Conservation (phyloP, 1,284 basidiomycete genomes). For the Papiliotrema laurentii region DNA sequence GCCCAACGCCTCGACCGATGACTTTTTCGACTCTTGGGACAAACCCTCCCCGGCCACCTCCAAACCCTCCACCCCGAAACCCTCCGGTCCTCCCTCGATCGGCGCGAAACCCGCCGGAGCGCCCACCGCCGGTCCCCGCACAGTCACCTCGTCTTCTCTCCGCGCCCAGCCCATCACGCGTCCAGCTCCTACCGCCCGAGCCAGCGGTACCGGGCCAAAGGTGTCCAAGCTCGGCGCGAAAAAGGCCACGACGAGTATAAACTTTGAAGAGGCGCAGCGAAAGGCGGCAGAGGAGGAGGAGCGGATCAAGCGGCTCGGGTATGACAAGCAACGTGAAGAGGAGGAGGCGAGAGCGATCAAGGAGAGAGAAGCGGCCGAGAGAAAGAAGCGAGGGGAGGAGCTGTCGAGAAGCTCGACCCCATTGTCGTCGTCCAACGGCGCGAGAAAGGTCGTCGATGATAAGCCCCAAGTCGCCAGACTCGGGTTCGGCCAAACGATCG, state of each 20-base stretch:
- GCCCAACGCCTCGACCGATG: slow-evolving; percentile 59
- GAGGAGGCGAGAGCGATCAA: slow-evolving; percentile 51
- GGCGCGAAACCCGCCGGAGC: slow-evolving; percentile 26
- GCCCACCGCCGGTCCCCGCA: slow-evolving; percentile 39
- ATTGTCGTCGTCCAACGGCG: slow-evolving; percentile 24
- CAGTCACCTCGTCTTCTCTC: slow-evolving; percentile 51
- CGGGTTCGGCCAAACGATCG: slow-evolving; percentile 79
- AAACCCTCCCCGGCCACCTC: slow-evolving; percentile 54
- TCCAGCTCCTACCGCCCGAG: slow-evolving; percentile 52
- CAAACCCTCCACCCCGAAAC: slow-evolving; percentile 15
- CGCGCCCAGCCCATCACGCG: slow-evolving; percentile 51
- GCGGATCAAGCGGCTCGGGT: slow-evolving; percentile 79
- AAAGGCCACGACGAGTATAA: slow-evolving; percentile 67
- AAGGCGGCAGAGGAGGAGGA: slow-evolving; percentile 85
- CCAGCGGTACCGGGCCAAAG: slow-evolving; percentile 54
- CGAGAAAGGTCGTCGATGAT: slow-evolving; percentile 31
- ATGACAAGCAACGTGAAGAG: slow-evolving; percentile 76
- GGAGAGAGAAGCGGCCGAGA: slow-evolving; percentile 54
- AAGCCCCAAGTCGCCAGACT: slow-evolving; percentile 51
- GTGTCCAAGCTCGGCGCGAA: slow-evolving; percentile 71
- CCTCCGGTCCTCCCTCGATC: slow-evolving; percentile 38
- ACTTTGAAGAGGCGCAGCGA: slow-evolving; percentile 87
- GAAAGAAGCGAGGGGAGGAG: slow-evolving; percentile 48
- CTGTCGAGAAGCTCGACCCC: slow-evolving; percentile 20
- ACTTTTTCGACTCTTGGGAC: slow-evolving; percentile 96